A percentile compares a stretch with the other conserved stretches of the same genome.
Evolutionary conservation across 2,329 filamentous ascomycete genomes (phyloP).

Genomic region (Penicillium sp.): DNA sequence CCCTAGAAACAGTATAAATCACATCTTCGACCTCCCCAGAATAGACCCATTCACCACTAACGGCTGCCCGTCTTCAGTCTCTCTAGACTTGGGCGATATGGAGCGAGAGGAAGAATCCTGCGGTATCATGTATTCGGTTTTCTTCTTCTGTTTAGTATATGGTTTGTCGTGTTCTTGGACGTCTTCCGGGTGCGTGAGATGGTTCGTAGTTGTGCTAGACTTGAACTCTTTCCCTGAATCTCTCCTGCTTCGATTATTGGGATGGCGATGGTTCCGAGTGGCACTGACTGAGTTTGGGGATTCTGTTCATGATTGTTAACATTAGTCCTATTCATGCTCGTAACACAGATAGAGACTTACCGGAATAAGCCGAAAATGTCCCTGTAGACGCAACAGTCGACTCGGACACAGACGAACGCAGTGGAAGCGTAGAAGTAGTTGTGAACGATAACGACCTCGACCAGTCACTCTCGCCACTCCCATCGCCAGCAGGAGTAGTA

Average conservation of each 20-base stretch:
- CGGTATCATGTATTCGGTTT: neutral
- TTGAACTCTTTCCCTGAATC: slow-evolving; percentile 11
- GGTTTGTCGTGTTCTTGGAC: neutral
- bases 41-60: slow-evolving; percentile 33
- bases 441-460: slow-evolving; percentile 2
- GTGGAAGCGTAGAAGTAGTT: neutral
- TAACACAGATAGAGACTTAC: neutral
- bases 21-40: slow-evolving; percentile 3
- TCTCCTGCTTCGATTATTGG: slow-evolving; percentile 2
- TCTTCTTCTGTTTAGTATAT: neutral
- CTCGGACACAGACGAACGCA: slow-evolving; percentile 3
- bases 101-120: neutral
- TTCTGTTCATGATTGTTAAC: neutral
- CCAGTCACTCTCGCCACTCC: neutral
- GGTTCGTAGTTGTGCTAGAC: neutral
- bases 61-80: slow-evolving; percentile 17
- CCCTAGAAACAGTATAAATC: neutral
- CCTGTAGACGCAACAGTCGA: neutral
- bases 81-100: neutral
- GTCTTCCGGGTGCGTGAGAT: neutral
- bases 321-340: neutral
- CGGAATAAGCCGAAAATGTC: slow-evolving; percentile 3
- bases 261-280: neutral
- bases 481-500: neutral
- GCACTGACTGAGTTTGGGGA: neutral